Conservation (phyloP, 768 basidiomycete species). For the Amanita phalloides region DNA sequence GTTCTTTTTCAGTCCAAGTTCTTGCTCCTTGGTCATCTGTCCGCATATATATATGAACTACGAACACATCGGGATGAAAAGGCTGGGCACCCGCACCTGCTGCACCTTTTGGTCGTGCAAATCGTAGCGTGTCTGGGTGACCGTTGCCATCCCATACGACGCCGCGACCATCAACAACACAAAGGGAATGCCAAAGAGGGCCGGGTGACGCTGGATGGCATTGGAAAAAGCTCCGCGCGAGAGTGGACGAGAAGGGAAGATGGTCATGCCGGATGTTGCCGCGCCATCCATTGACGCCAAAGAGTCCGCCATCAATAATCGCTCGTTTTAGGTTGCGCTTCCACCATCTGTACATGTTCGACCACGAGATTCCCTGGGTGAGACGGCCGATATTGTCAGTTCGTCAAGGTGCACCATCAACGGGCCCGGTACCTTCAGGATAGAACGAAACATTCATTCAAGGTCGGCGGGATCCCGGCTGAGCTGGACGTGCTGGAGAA, state of each 20-base stretch:
- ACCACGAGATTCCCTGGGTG: no score
- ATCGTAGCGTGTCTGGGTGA: constrained; percentile 91
- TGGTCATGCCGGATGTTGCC: constrained; percentile 24
- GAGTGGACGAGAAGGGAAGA: constrained; percentile 39
- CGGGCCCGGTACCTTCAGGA: no score
- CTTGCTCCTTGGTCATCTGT: constrained; percentile 68
- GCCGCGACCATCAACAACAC: constrained; percentile 75
- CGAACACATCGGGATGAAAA: no score
- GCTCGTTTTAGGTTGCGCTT: no score
- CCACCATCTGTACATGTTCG: no score
- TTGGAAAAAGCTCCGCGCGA: constrained; percentile 28
- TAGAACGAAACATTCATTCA: no score
- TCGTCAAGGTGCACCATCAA: no score
- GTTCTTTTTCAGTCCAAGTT: constrained; percentile 56
- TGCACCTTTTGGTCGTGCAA: constrained; percentile 72
- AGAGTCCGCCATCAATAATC: no score
- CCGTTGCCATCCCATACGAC: constrained; percentile 69
- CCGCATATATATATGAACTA: background rate
- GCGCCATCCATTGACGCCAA: no score
- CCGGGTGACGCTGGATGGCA: constrained; percentile 48
- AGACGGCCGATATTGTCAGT: no score
- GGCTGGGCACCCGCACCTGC: constrained; percentile 28
- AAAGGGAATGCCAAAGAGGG: constrained; percentile 82
- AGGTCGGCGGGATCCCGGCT: no score
- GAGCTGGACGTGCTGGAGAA: no score